These are phyloP conservation scores for Claviceps capensis DNA, from an alignment of 2,329 filamentous ascomycete genomes.

Conservation along the genomic window DNA sequence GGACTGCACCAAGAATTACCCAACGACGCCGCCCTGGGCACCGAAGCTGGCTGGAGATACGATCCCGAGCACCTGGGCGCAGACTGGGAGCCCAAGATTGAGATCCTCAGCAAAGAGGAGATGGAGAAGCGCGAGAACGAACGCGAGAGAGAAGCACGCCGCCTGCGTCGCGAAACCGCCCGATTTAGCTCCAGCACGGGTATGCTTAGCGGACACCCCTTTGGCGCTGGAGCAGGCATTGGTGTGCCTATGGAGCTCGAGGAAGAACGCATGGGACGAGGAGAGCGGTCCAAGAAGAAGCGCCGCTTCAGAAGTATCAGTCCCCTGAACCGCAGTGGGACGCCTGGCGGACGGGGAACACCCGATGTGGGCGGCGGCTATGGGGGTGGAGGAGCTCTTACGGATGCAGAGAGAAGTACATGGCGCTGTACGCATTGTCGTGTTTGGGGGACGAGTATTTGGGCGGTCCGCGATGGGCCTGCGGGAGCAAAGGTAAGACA, in stretches of 20 bases:
- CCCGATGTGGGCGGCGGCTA: conserved; percentile 64
- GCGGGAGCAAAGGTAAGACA: conserved; percentile 61
- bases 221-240: conserved; percentile 22
- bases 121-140: conserved; percentile 96
- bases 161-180: conserved; percentile 79
- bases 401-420: conserved; percentile 61
- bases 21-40: conserved; percentile 75
- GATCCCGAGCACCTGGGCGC: conserved; percentile 80
- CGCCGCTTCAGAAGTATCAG: conserved; percentile 79
- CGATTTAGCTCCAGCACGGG: conserved; percentile 78
- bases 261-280: conserved; percentile 79
- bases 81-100: conserved; percentile 73
- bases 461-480: conserved; percentile 89
- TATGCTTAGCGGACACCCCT: conserved; percentile 62
- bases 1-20: conserved; percentile 53
- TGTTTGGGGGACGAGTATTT: conserved; percentile 80
- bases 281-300: conserved; percentile 92
- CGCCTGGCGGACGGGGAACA: conserved; percentile 60
- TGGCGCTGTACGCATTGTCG: conserved; percentile 86
- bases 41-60: conserved; percentile 84
- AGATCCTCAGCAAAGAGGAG: conserved; percentile 79
- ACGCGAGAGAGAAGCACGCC: conserved; percentile 76
- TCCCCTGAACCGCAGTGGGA: conserved; percentile 51
- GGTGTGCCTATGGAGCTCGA: conserved; percentile 36
- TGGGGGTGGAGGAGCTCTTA: conserved; percentile 55